These are phyloP conservation scores for Fusarium floridanum DNA, from an alignment of 2,329 filamentous ascomycete species.

Conservation along the genomic window DNA sequence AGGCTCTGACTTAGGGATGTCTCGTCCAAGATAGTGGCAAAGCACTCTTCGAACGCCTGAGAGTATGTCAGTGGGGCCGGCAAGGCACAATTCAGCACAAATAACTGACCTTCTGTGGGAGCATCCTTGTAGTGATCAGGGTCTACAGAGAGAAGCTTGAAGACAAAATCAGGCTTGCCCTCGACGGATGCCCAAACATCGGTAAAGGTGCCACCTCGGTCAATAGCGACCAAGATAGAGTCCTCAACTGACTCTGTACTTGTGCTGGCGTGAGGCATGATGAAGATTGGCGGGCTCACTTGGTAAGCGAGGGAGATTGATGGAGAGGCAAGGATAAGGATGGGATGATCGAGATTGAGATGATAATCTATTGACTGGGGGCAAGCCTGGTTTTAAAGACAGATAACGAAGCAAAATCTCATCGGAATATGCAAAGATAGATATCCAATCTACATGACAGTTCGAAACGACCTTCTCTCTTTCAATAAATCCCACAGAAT, in stretches of 20 bases:
- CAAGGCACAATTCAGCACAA: not conserved
- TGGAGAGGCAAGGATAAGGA: not conserved
- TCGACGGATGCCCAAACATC: slow-evolving; percentile 24
- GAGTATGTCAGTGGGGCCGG: not conserved
- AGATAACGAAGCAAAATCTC: not conserved
- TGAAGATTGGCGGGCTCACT: not conserved
- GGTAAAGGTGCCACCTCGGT: slow-evolving; percentile 26
- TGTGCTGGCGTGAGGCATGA: not conserved
- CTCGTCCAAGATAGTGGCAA: slow-evolving; percentile 4
- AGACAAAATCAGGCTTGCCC: slow-evolving; percentile 18
- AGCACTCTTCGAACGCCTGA: slow-evolving; percentile 25
- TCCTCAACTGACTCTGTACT: slow-evolving; percentile 2
- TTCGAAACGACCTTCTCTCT: slow-evolving; percentile 21
- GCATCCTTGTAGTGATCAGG: slow-evolving; percentile 79
- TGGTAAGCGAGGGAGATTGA: not conserved
- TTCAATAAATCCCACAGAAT: not conserved
- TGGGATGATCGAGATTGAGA: not conserved
- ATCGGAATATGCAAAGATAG: not conserved
- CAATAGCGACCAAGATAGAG: slow-evolving; percentile 16
- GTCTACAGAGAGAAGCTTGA: slow-evolving; percentile 61
- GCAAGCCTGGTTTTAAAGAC: not conserved
- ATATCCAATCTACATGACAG: not conserved
- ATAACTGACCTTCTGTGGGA: slow-evolving; percentile 66
- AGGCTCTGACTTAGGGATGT: slow-evolving; percentile 47
- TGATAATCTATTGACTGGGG: not conserved